Base-by-base conservation (phyloP, 768 basidiomycete genomes). In the Steccherinum ochraceum region DNA sequence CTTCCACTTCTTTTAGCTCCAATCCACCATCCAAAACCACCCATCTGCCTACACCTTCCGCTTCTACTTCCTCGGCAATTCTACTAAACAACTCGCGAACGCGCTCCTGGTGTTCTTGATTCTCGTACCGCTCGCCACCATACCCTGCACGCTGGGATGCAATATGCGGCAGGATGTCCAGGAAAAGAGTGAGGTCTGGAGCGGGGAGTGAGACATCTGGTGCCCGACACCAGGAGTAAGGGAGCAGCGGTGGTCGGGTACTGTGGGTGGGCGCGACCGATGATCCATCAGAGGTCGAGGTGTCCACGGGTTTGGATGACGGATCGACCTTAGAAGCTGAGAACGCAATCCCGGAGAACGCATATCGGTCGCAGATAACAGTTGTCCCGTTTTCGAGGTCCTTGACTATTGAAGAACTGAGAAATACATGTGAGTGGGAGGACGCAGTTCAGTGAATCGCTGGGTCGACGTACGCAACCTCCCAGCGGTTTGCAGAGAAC, bases 401-500 rank as follows among this genome's bases (percentile, higher is more conserved):
- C 4, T 67, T 60, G 51, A 80, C 72, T 46, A 97, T 92, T 0
- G 72, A 72, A 2, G 82, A 66, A 21, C 89, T 86, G 40, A 26
- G 41, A 25, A 40, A 24, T 25, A 48, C 3, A 12, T 40, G n/a
- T 16, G 44, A n/a, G n/a, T n/a, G n/a, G n/a, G n/a, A n/a, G n/a
- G 23, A 25, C 45, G 19, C 43, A 12, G 12, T 44, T 46, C 5
- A 5, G 42, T 45, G 24, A 10, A 39, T n/a, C n/a, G n/a, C 18
- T 23, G n/a, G 4, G 44, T 45, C 4, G 27, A 72, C 80, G 49
- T 62, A 95, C 90, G 86, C 85, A 55, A 87, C 79, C 64, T 98
- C 94, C 96, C 96, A 98, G 27, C 95, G 79, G 64, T 99, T 99
- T 2, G 94, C 96, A 41, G 92, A 86, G 74, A 99, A 98, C 50